Evolutionary conservation across 768 basidiomycete genomes (phyloP).

Genomic region (Galerina sulciceps): DNA sequence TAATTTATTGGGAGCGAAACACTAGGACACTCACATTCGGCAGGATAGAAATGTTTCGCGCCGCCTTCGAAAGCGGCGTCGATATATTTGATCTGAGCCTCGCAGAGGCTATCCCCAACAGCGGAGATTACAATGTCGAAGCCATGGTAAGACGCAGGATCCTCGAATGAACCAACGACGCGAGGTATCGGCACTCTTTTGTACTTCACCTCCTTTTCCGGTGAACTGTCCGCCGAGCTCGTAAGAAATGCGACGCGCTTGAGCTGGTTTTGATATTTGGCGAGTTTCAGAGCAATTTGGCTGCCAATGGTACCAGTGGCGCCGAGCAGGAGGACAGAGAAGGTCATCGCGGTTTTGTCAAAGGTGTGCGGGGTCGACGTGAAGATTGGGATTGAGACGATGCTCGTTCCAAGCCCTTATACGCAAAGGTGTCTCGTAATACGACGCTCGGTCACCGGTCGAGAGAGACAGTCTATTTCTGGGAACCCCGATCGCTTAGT

Average conservation of each 20-base stretch:
- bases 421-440: no score
- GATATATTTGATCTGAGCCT: slow-evolving; percentile 6
- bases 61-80: slow-evolving; percentile 12
- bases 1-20: background rate
- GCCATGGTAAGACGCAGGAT: slow-evolving; percentile 10
- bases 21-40: slow-evolving; percentile 3
- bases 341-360: background rate
- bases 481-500: no score
- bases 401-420: no score
- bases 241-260: slow-evolving; percentile 13
- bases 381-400: background rate
- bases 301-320: slow-evolving; percentile 10
- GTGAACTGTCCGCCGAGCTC: background rate
- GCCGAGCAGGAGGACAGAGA: slow-evolving; percentile 14
- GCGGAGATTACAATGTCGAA: slow-evolving; percentile 11
- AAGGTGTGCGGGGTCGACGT: background rate
- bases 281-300: slow-evolving; percentile 7
- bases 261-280: slow-evolving; percentile 7
- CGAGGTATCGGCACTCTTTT: slow-evolving; percentile 7
- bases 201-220: slow-evolving; percentile 13
- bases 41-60: slow-evolving; percentile 11
- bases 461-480: no score
- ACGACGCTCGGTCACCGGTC: no score
- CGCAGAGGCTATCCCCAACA: background rate
- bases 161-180: slow-evolving; percentile 3